phyloP scores from a whole-genome alignment of 177 flowering plant species.

The Telopea speciosissima region DNA sequence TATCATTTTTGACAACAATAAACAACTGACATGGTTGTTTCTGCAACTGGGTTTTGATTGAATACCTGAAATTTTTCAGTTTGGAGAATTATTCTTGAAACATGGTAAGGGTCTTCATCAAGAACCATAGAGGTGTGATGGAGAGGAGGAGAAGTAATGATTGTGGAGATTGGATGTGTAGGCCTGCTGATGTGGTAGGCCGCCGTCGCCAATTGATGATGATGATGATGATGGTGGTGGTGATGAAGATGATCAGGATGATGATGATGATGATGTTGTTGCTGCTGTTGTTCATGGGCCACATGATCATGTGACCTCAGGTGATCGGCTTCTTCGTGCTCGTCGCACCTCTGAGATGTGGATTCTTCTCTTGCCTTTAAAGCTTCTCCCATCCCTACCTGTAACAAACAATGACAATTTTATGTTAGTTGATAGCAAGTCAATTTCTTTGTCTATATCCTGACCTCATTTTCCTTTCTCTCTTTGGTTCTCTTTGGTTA shows the following conservation, averaged over 20 bases:
- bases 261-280: constrained; percentile 21
- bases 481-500: not conserved
- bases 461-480: not conserved
- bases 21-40: no score
- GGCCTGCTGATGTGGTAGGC: constrained; percentile 59
- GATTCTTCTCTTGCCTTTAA: constrained; percentile 45
- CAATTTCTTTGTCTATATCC: constrained; percentile 3
- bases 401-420: constrained; percentile 8
- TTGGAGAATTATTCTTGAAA: constrained; percentile 60
- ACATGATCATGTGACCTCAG: constrained; percentile 26
- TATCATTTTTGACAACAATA: no score
- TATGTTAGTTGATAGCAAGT: constrained; percentile 6
- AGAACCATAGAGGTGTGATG: constrained; percentile 54
- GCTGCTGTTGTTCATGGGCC: constrained; percentile 28
- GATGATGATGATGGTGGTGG: constrained; percentile 25
- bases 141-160: constrained; percentile 64
- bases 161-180: constrained; percentile 50
- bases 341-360: constrained; percentile 36
- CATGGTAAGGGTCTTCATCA: constrained; percentile 57
- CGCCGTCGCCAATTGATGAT: constrained; percentile 31
- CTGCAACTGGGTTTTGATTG: not conserved
- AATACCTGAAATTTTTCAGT: constrained; percentile 60
- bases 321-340: constrained; percentile 38
- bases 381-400: constrained; percentile 62
- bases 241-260: constrained; percentile 24